A percentile compares a stretch with the other conserved stretches of the same genome.
Conservation (phyloP, 2,329 filamentous ascomycete genomes). For the Aspergillus candidus region DNA sequence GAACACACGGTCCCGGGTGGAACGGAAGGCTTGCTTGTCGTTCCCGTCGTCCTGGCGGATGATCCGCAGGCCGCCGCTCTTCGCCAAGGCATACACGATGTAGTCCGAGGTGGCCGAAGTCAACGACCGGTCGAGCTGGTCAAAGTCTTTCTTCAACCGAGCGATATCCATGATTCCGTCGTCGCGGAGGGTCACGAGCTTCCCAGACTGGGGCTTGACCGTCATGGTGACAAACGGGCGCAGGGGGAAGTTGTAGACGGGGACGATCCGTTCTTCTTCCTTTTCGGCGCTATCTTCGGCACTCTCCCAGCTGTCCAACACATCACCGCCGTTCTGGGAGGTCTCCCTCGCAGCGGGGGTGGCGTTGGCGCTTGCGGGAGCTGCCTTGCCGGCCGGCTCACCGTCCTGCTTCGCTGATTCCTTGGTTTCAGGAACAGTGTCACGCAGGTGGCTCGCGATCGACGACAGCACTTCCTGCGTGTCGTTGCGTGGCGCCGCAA, state of each 20-base stretch:
- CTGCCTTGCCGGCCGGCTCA: constrained; percentile 28
- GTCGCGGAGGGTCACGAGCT: constrained; percentile 60
- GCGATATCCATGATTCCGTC: constrained; percentile 88
- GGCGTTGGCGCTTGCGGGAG: neutral
- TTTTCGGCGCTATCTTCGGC: constrained; percentile 65
- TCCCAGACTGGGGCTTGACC: constrained; percentile 45
- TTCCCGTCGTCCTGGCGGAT: constrained; percentile 91
- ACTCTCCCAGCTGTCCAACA: constrained; percentile 89
- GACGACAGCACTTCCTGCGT: constrained; percentile 31
- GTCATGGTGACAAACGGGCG: constrained; percentile 90
- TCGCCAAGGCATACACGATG: constrained; percentile 90
- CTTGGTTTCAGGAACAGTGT: constrained; percentile 44
- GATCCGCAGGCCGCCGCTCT: constrained; percentile 84
- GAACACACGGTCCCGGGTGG: constrained; percentile 89
- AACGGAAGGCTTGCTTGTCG: constrained; percentile 85
- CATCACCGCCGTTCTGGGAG: constrained; percentile 50
- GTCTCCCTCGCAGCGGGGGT: constrained; percentile 46
- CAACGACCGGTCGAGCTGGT: constrained; percentile 90
- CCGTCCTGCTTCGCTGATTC: constrained; percentile 50
- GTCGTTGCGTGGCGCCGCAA: constrained; percentile 29
- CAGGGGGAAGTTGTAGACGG: constrained; percentile 94
- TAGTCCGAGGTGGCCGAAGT: constrained; percentile 84
- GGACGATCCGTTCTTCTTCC: constrained; percentile 59
- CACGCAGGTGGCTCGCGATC: constrained; percentile 26
- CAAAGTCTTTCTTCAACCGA: constrained; percentile 92